Percentiles rank a stretch among this genome's conserved stretches.
Evolutionary conservation across 169 alveolate genomes (phyloP).

Genomic region (Plasmodium yoelii): DNA sequence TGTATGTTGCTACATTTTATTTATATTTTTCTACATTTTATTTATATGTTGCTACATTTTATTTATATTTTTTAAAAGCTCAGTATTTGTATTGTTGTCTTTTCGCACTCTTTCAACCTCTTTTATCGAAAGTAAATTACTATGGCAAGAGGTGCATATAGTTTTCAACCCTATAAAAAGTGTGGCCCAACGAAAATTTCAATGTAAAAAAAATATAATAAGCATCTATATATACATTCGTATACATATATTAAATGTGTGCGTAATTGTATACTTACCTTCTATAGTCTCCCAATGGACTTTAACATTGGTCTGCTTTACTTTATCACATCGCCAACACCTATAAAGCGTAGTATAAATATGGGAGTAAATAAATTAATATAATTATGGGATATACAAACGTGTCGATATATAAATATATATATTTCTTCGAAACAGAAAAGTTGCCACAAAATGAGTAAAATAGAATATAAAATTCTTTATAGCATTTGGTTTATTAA

Average conservation of each 20-base stretch:
- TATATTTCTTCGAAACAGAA: not conserved
- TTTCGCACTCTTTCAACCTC: constrained; percentile 66
- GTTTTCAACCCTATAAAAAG: constrained; percentile 52
- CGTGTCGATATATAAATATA: constrained; percentile 3
- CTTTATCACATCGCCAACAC: constrained; percentile 87
- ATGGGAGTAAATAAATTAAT: not conserved
- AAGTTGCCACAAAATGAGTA: not conserved
- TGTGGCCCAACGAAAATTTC: not conserved
- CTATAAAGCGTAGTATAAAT: constrained; percentile 41
- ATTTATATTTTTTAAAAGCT: constrained; percentile 59
- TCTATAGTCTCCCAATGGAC: constrained; percentile 85
- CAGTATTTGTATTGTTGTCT: constrained; percentile 61
- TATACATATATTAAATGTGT: too few species aligned
- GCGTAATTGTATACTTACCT: constrained; percentile 59
- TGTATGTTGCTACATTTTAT: constrained; percentile 10
- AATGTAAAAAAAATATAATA: too few species aligned
- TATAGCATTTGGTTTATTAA: not conserved
- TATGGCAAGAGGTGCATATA: constrained; percentile 63
- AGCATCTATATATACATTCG: too few species aligned
- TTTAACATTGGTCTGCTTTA: constrained; percentile 85
- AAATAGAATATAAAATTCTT: too few species aligned
- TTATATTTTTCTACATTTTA: constrained; percentile 25
- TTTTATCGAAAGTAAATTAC: constrained; percentile 50
- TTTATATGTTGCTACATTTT: constrained; percentile 9
- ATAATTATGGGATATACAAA: not conserved